These are phyloP conservation scores for Fusarium domesticum DNA, from an alignment of 2,329 filamentous ascomycete genomes.

Conservation along the genomic window DNA sequence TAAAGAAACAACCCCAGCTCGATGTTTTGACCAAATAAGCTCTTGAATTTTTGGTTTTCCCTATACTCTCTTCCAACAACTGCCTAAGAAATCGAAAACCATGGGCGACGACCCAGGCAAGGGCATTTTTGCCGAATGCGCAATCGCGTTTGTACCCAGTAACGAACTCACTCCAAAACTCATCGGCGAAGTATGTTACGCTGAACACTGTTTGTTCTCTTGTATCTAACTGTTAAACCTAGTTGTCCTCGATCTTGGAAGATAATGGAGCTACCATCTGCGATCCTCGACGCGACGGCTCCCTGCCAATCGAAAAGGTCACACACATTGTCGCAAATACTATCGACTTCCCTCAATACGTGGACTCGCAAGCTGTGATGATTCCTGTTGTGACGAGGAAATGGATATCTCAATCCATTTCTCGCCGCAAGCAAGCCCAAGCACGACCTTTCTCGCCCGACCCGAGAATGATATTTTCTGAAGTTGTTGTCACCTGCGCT, in stretches of 20 bases:
- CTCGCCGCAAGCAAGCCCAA: constrained; percentile 68
- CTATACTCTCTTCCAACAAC: constrained; percentile 3
- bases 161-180: constrained; percentile 38
- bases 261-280: constrained; percentile 52
- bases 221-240: constrained; percentile 4
- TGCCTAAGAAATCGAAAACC: constrained; percentile 4
- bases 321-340: constrained; percentile 66
- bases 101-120: constrained; percentile 31
- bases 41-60: neutral
- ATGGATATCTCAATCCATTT: constrained; percentile 74
- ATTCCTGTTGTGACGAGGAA: constrained; percentile 78
- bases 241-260: constrained; percentile 44
- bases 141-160: constrained; percentile 46
- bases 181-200: constrained; percentile 39
- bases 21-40: constrained; percentile 12
- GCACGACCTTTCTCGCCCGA: constrained; percentile 87
- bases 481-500: constrained; percentile 77
- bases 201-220: too few relatives aligned
- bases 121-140: constrained; percentile 41
- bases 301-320: constrained; percentile 45
- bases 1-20: too few relatives aligned
- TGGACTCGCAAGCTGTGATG: constrained; percentile 69
- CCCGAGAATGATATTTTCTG: constrained; percentile 83
- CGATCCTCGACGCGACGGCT: constrained; percentile 47
- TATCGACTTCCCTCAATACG: constrained; percentile 88